phyloP scores from a whole-genome alignment of 2,329 filamentous ascomycete genomes.

The Sclerotinia subarctica region DNA sequence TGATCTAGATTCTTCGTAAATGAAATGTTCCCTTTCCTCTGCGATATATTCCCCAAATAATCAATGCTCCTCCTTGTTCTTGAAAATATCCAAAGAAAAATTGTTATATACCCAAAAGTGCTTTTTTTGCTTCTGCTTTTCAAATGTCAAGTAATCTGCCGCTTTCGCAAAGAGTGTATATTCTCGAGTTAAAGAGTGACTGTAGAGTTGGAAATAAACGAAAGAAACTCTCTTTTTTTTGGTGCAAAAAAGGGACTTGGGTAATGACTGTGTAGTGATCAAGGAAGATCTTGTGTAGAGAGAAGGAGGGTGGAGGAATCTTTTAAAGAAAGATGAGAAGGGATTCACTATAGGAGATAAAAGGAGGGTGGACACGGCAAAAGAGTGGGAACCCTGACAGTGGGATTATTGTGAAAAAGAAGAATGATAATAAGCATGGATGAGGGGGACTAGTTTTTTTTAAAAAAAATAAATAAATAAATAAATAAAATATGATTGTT shows the following conservation, averaged over 20 bases:
- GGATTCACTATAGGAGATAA: slow-evolving; percentile 1
- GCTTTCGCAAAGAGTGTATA: slow-evolving; percentile 33
- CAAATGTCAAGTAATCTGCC: slow-evolving; percentile 17
- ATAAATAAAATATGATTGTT: no score
- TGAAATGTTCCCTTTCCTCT: slow-evolving; percentile 22
- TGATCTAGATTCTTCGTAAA: slow-evolving; percentile 18
- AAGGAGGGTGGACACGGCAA: neutral
- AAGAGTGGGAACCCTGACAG: slow-evolving; percentile 5
- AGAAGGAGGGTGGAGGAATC: slow-evolving; percentile 9
- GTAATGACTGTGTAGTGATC: slow-evolving; percentile 23
- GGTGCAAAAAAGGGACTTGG: slow-evolving; percentile 18
- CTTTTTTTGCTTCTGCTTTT: slow-evolving; percentile 1
- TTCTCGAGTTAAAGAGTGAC: slow-evolving; percentile 37
- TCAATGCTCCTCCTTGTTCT: slow-evolving; percentile 30
- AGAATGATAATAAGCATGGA: neutral
- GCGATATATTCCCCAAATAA: slow-evolving; percentile 29
- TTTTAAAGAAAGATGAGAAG: slow-evolving; percentile 12
- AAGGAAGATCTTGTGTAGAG: slow-evolving; percentile 11
- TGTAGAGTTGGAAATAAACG: slow-evolving; percentile 35
- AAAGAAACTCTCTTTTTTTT: slow-evolving; percentile 21
- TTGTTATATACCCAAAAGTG: slow-evolving; percentile 9
- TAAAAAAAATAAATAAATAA: no score
- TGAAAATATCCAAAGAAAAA: neutral
- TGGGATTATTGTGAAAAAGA: neutral
- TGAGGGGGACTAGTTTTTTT: neutral